Evolutionary conservation across 2,329 filamentous ascomycete species (phyloP).

Genomic region (Lachnellula occidentalis): DNA sequence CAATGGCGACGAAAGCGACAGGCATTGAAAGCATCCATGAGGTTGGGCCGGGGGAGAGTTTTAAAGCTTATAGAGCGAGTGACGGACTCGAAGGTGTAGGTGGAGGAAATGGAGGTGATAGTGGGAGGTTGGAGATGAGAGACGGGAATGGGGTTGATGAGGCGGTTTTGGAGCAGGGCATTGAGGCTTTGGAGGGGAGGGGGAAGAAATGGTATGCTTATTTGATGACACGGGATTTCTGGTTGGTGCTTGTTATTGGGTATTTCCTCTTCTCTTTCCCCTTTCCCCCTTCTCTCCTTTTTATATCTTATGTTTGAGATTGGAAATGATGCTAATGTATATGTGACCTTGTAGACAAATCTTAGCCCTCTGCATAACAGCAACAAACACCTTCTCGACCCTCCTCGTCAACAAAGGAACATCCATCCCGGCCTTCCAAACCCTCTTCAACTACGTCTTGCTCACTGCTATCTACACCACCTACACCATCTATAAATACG

Average conservation of each 20-base stretch:
- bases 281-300: slow-evolving; percentile 13
- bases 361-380: slow-evolving; percentile 83
- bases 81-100: slow-evolving; percentile 19
- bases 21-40: slow-evolving; percentile 16
- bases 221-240: slow-evolving; percentile 81
- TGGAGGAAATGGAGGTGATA: background rate
- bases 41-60: slow-evolving; percentile 11
- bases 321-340: background rate
- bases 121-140: slow-evolving; percentile 14
- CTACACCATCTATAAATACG: slow-evolving; percentile 74
- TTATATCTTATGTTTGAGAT: background rate
- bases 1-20: slow-evolving; percentile 10
- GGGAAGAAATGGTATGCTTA: slow-evolving; percentile 64
- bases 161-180: slow-evolving; percentile 34
- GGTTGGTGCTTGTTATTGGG: slow-evolving; percentile 73
- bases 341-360: slow-evolving; percentile 51
- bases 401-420: slow-evolving; percentile 64
- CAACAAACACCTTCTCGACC: slow-evolving; percentile 83
- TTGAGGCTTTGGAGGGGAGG: slow-evolving; percentile 50
- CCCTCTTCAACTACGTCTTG: slow-evolving; percentile 88
- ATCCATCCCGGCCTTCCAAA: slow-evolving; percentile 91
- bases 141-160: slow-evolving; percentile 6
- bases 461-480: slow-evolving; percentile 77
- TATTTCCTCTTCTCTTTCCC: slow-evolving; percentile 32
- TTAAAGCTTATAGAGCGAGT: slow-evolving; percentile 21